These are phyloP conservation scores for Nematocida ironsii DNA, from an alignment of 371 early-diverging fungal genomes.

Conservation along the genomic window DNA sequence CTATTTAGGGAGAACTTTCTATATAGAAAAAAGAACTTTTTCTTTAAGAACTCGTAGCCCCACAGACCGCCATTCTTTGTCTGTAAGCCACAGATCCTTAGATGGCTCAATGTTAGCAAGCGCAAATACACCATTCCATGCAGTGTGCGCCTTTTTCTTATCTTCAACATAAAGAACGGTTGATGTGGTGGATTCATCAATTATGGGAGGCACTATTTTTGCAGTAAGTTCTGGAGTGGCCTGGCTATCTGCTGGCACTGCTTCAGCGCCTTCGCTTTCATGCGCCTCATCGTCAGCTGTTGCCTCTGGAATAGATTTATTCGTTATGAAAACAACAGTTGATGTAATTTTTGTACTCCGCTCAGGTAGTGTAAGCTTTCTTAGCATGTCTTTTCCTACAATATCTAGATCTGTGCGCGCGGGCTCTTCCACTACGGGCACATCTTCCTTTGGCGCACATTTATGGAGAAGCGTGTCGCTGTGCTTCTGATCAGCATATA, in stretches of 20 bases:
- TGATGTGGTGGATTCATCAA: constrained; percentile 5
- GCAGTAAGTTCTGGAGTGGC: neutral
- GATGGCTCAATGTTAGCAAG: constrained; percentile 64
- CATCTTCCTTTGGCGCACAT: constrained; percentile 7
- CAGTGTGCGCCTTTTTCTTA: constrained; percentile 17
- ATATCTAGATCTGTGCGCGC: neutral
- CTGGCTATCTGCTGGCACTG: no score
- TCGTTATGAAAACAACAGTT: constrained; percentile 35
- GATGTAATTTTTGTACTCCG: constrained; percentile 33
- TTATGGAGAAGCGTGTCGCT: constrained; percentile 27
- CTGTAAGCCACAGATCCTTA: constrained; percentile 70
- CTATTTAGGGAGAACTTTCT: constrained; percentile 5
- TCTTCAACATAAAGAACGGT: constrained; percentile 8
- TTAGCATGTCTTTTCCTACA: neutral
- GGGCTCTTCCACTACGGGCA: neutral
- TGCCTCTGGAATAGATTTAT: neutral
- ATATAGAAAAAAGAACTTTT: constrained; percentile 69
- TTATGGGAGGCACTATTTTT: neutral
- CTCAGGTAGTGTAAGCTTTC: neutral
- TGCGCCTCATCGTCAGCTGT: neutral
- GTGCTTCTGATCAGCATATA: constrained; percentile 42
- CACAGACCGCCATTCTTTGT: constrained; percentile 67
- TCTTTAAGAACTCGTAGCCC: constrained; percentile 69
- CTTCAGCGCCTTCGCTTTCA: neutral
- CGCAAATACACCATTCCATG: constrained; percentile 58